These are phyloP conservation scores for Scalesia atractyloides DNA, from an alignment of 129 eudicot genomes.

Conservation along the genomic window DNA sequence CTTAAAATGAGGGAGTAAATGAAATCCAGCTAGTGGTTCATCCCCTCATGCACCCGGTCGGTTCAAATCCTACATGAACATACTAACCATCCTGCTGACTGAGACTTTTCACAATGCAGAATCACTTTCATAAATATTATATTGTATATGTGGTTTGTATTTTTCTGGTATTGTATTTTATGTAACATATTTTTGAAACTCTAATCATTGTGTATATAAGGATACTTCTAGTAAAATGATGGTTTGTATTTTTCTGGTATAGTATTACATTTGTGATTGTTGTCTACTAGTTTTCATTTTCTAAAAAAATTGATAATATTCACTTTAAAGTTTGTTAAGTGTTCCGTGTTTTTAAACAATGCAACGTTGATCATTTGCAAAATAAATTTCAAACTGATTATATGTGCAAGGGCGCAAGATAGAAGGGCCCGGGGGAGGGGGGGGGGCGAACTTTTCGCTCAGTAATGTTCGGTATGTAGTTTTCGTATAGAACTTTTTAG, in stretches of 20 bases:
- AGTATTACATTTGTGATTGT: not conserved
- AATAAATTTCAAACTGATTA: too few species aligned
- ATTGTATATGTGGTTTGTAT: not conserved
- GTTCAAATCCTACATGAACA: conserved; percentile 36
- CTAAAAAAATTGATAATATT: too few species aligned
- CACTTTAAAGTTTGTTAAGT: too few species aligned
- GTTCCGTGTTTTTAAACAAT: too few species aligned
- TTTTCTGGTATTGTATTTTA: not conserved
- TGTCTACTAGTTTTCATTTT: too few species aligned
- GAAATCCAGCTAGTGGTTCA: conserved; percentile 41
- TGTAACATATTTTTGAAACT: not conserved
- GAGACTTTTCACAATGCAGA: conserved; percentile 25
- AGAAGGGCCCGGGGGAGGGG: too few species aligned
- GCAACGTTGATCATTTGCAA: too few species aligned
- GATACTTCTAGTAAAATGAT: not conserved
- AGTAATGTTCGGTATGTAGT: too few species aligned
- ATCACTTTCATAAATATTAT: not conserved
- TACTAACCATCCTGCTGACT: conserved; percentile 33
- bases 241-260: not conserved
- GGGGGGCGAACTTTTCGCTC: too few species aligned
- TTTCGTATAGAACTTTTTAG: too few species aligned
- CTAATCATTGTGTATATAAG: not conserved
- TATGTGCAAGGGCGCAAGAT: too few species aligned
- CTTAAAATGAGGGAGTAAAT: conserved; percentile 23
- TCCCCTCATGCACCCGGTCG: conserved; percentile 32